Conservation (phyloP, 1,139 yeast species). For the Protomyces inundatus region DNA sequence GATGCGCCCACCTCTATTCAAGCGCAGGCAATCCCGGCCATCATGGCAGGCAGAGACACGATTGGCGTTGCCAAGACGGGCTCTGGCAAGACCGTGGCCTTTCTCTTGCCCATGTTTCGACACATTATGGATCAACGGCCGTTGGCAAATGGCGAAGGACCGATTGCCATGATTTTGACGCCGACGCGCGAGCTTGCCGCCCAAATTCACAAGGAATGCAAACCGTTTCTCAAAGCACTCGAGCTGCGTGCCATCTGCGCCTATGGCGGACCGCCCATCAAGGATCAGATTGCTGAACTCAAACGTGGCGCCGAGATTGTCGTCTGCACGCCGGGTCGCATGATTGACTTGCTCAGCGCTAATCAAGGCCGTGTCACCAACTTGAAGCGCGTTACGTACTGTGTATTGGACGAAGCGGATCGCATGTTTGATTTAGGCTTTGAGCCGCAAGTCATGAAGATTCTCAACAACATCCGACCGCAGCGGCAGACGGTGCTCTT, state of each 20-base stretch:
- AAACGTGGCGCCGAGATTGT: conserved; percentile 75
- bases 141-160: conserved; percentile 57
- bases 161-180: conserved; percentile 71
- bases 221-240: conserved; percentile 51
- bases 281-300: conserved; percentile 71
- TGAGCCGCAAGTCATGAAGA: conserved; percentile 89
- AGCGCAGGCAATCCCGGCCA: conserved; percentile 83
- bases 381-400: conserved; percentile 64
- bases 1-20: conserved; percentile 80
- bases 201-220: conserved; percentile 70
- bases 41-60: conserved; percentile 84
- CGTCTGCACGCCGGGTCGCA: conserved; percentile 93
- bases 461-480: conserved; percentile 70
- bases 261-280: conserved; percentile 89
- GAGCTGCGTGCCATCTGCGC: conserved; percentile 64
- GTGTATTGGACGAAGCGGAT: conserved; percentile 94
- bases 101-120: conserved; percentile 73
- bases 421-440: conserved; percentile 96
- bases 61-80: conserved; percentile 97
- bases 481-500: conserved; percentile 89
- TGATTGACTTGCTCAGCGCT: conserved; percentile 81
- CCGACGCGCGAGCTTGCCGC: conserved; percentile 92
- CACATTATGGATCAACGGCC: conserved; percentile 72
- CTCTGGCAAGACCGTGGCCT: conserved; percentile 90
- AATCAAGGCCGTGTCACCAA: conserved; percentile 75